Evolutionary conservation across 306 rosid species (phyloP).

Genomic region (Begonia peltatifolia): DNA sequence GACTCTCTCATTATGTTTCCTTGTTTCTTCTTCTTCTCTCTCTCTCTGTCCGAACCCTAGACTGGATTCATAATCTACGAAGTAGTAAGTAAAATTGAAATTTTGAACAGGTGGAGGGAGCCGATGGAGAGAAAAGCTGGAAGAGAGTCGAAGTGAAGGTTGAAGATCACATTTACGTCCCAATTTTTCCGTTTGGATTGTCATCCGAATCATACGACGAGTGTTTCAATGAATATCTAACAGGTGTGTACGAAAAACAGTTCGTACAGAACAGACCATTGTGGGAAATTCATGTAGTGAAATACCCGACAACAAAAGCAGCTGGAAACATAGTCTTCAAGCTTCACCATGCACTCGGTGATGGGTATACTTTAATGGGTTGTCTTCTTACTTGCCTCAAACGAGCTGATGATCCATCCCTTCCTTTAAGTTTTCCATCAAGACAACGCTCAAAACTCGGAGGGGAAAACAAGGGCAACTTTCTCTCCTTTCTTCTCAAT

Average conservation of each 20-base stretch:
- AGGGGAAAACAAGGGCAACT: background rate
- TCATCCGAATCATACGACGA: slow-evolving; percentile 17
- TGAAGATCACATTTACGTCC: too few species aligned
- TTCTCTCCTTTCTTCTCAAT: slow-evolving; percentile 14
- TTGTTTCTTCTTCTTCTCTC: too few species aligned
- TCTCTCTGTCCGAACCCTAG: too few species aligned
- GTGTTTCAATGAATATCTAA: slow-evolving; percentile 22
- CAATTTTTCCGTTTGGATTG: too few species aligned
- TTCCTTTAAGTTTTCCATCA: slow-evolving; percentile 44
- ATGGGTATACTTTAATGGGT: slow-evolving; percentile 54
- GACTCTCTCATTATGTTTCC: too few species aligned
- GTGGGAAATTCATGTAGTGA: slow-evolving; percentile 43
- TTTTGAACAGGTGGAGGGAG: too few species aligned
- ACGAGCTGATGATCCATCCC: slow-evolving; percentile 33
- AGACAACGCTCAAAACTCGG: slow-evolving; percentile 3
- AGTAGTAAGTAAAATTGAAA: too few species aligned
- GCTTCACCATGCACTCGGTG: slow-evolving; percentile 57
- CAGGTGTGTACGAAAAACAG: slow-evolving; percentile 12
- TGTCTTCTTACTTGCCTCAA: slow-evolving; percentile 42
- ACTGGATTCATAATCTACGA: too few species aligned
- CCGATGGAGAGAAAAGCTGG: too few species aligned
- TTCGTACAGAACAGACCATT: slow-evolving; percentile 16
- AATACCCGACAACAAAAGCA: slow-evolving; percentile 30
- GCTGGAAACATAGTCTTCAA: slow-evolving; percentile 21
- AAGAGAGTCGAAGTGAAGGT: too few species aligned